These are phyloP conservation scores for Boletus pseudo-olivaceus DNA, from an alignment of 768 basidiomycete species.

Conservation along the genomic window DNA sequence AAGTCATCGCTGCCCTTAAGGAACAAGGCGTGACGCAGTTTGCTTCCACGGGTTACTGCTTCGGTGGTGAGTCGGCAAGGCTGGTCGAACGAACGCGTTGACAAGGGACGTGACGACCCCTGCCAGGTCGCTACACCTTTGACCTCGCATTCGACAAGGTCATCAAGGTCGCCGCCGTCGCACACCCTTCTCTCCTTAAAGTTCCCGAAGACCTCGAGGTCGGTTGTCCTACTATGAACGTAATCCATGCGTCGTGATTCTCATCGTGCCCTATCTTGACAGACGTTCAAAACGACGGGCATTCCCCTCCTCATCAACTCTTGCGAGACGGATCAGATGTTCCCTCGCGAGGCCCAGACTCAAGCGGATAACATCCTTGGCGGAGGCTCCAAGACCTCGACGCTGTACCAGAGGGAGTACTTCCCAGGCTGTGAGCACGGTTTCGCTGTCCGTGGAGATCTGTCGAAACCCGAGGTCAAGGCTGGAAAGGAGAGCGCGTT, in stretches of 20 bases:
- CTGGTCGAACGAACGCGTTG: not conserved
- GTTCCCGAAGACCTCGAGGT: conserved; percentile 55
- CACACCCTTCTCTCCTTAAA: conserved; percentile 46
- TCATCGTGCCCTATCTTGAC: not conserved
- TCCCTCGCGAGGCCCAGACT: conserved; percentile 44
- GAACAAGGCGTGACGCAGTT: conserved; percentile 55
- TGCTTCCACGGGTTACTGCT: conserved; percentile 67
- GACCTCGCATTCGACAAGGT: conserved; percentile 42
- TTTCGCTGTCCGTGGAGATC: conserved; percentile 51
- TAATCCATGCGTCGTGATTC: not conserved
- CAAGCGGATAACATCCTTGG: conserved; percentile 51
- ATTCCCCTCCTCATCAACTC: conserved; percentile 67
- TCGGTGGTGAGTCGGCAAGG: conserved; percentile 44
- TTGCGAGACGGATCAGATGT: conserved; percentile 50
- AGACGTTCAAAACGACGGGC: conserved; percentile 50
- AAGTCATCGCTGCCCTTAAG: conserved; percentile 55
- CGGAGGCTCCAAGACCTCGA: conserved; percentile 40
- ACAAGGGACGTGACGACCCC: not conserved
- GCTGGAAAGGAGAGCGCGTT: conserved; percentile 56
- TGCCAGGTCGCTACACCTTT: conserved; percentile 39
- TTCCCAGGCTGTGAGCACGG: conserved; percentile 47
- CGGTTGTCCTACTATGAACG: not conserved
- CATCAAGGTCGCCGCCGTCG: conserved; percentile 37
- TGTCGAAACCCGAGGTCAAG: conserved; percentile 48
- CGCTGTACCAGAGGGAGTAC: conserved; percentile 32